Evolutionary conservation across 805 yeast genomes (phyloP).

Genomic region (Cyberlindnera lachancei): DNA sequence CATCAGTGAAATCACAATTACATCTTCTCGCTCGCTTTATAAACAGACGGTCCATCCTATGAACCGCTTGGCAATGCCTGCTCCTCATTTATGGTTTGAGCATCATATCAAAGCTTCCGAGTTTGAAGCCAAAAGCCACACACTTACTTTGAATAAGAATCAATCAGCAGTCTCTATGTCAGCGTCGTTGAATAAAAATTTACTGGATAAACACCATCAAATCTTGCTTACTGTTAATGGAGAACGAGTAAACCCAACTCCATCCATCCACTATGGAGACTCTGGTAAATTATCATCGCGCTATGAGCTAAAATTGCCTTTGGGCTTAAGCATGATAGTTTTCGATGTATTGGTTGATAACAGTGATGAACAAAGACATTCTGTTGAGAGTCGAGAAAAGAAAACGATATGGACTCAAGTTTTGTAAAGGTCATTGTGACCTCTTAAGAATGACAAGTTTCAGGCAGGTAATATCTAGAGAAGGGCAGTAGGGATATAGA

Average conservation of each 20-base stretch:
- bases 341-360: constrained; percentile 30
- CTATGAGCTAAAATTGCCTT: constrained; percentile 38
- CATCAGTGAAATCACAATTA: constrained; percentile 23
- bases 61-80: constrained; percentile 11
- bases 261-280: constrained; percentile 33
- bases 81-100: constrained; percentile 29
- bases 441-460: too few relatives aligned
- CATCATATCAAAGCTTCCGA: constrained; percentile 29
- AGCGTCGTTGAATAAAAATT: constrained; percentile 35
- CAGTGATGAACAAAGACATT: constrained; percentile 17
- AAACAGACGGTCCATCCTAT: constrained; percentile 21
- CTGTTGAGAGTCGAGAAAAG: constrained; percentile 22
- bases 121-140: constrained; percentile 29
- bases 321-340: constrained; percentile 39
- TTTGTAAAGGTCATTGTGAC: too few relatives aligned
- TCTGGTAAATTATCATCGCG: constrained; percentile 23
- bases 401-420: constrained; percentile 35
- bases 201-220: constrained; percentile 30
- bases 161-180: constrained; percentile 39
- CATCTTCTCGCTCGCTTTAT: constrained; percentile 25
- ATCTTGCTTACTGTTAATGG: constrained; percentile 35
- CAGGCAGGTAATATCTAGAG: too few relatives aligned
- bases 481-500: too few relatives aligned
- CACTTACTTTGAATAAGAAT: constrained; percentile 39
- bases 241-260: constrained; percentile 36